Base-by-base conservation (phyloP, 2,329 filamentous ascomycete species). In the Sphaerulina vaccinii region DNA sequence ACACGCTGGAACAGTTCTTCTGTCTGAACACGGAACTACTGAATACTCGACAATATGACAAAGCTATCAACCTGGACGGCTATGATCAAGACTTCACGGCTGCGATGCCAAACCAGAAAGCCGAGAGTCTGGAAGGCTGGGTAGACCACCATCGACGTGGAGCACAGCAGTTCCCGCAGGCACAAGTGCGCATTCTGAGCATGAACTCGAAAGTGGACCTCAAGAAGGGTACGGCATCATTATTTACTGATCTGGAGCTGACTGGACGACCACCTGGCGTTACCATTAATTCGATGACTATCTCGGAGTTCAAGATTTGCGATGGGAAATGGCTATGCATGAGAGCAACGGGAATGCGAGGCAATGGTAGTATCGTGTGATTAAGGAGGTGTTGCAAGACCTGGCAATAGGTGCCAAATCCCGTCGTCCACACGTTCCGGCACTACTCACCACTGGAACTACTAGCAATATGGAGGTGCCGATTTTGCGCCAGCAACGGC, bases 101-200 rank as follows among this genome's bases (percentile, higher is more conserved):
- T 8, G 21, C 16, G 15, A 46, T 46, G 43, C 43, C 36, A 29
- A 46, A 46, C n/a, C 43, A 46, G 27, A 46, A 46, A 19, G 43
- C 33, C 32, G 43, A 46, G 37, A 22, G 23, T 6, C 15, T 46
- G 13, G 11, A 16, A 3, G 43, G 33, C 10, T 46, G 43, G 43
- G 32, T 46, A 3, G 43, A 46, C 29, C 43, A 46, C 6, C 43
- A 46, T 35, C 43, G 43, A 2, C 32, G 32, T 15, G 33, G 19
- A 9, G 43, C 43, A 6, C 29, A 21, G 33, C 24, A 46, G 7
- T 46, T 37, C 15, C 43, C 43, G 6, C 27, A 46, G 18, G 36
- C 43, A 13, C 19, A 27, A 23, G 43, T 46, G 13, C 18, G 23
- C 22, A 46, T 46, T 9, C 9, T 46, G 27, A 15, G 43, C 29